Conservation (phyloP, 2,329 filamentous ascomycete species). For the Alternaria solani region DNA sequence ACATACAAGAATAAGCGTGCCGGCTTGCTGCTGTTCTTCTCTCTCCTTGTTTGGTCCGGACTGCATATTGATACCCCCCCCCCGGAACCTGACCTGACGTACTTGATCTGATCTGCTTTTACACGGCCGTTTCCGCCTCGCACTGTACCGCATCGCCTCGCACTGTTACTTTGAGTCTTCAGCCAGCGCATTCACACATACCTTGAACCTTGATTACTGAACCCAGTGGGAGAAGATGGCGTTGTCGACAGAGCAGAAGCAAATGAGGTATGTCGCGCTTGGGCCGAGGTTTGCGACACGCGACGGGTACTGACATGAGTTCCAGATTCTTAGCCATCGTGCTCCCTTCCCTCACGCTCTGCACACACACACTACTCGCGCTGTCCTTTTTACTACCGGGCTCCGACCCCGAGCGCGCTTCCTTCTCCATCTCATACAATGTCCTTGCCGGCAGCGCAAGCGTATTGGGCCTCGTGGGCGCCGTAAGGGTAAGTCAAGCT, state of each 20-base stretch:
- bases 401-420: conserved; percentile 40
- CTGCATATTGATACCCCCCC: conserved; percentile 1
- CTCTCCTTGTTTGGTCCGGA: background rate
- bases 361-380: conserved; percentile 36
- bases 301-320: conserved; percentile 2
- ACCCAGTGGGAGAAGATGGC: conserved; percentile 2
- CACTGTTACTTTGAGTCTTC: background rate
- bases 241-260: conserved; percentile 11
- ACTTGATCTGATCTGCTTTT: conserved; percentile 5
- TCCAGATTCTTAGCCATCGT: conserved; percentile 39
- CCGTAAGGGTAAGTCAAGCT: conserved; percentile 50
- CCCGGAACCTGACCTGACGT: background rate
- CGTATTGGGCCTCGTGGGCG: conserved; percentile 54
- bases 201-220: background rate
- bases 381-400: conserved; percentile 33
- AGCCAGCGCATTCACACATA: background rate
- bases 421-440: conserved; percentile 50
- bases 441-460: conserved; percentile 52
- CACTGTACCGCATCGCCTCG: background rate
- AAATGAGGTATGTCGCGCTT: conserved; percentile 17
- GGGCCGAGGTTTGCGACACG: background rate
- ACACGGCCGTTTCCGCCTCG: background rate
- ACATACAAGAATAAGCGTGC: background rate
- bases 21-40: background rate
- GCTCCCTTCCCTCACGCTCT: conserved; percentile 38